Base-by-base conservation (phyloP, 2,329 filamentous ascomycete genomes). In the Fusarium sp. region DNA sequence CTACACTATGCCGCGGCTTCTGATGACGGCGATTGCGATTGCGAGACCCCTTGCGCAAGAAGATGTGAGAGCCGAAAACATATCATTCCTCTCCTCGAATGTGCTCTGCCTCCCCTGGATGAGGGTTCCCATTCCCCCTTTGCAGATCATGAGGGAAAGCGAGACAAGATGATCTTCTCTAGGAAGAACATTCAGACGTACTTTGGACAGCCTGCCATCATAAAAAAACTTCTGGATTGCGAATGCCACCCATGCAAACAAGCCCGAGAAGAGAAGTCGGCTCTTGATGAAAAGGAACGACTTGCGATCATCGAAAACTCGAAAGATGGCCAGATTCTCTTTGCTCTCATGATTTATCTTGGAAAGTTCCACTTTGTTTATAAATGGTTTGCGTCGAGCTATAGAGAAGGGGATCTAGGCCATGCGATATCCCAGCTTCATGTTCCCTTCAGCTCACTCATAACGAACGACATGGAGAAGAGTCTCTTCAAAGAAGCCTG, bases 281-380 rank as follows among this genome's bases (percentile, higher is more conserved):
- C 2, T 0, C 53, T 58, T 36, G 31, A 31, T 8, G 29, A 46
- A 1, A 4, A 20, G 1, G 29, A 29, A 31, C 16, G 24, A 49
- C 36, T 6, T 3, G n/a, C 17, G 8, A 11, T 46, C 8, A 46
- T 46, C 7, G 2, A 16, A 12, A 2, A 6, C 2, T 36, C 20
- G 9, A 3, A 27, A 33, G 14, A 60, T n/a, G 62, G 31, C 16
- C 24, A 6, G 1, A 10, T 65, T 7, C 17, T 60, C 14, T 24
- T 65, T 8, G 36, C 62, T 2, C 33, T 60, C 4, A 49, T 65
- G 62, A 17, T 65, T 2, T 65, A 53, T 36, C 62, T 65, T 4
- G n/a, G 17, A 16, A 65, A 40, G n/a, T 14, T 65, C 2, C 55
- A 65, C 17, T 46, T 60, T 24, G 36, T 65, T 6, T 60, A 60